phyloP scores from a whole-genome alignment of 306 rosid genomes.

The Prunus padus region DNA sequence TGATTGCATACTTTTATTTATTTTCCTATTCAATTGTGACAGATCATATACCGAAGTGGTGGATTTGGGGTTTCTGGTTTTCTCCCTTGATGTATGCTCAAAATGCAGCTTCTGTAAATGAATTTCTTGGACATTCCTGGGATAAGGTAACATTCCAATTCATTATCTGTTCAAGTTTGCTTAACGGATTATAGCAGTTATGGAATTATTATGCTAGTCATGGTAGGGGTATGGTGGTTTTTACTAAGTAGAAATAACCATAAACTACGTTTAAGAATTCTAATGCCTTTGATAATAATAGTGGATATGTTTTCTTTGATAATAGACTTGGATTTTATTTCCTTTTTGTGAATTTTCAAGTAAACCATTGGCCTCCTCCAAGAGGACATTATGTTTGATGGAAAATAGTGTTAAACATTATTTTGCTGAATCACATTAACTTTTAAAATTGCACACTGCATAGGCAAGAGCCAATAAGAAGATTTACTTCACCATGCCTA shows the following conservation, averaged over 20 bases:
- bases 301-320: neutral
- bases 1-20: constrained; percentile 14
- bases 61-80: constrained; percentile 99
- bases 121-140: constrained; percentile 98
- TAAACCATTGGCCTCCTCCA: too few relatives aligned
- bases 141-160: constrained; percentile 53
- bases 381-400: too few relatives aligned
- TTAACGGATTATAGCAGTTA: neutral
- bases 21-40: constrained; percentile 33
- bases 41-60: constrained; percentile 87
- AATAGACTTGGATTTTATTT: too few relatives aligned
- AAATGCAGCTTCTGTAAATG: constrained; percentile 89
- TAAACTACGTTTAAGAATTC: neutral
- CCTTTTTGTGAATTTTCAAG: too few relatives aligned
- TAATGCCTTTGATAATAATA: neutral
- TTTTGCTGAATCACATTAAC: neutral
- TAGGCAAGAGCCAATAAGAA: neutral
- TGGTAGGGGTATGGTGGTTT: neutral
- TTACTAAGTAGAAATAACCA: neutral
- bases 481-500: neutral
- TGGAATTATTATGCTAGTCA: too few relatives aligned
- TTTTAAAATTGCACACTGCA: neutral
- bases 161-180: neutral
- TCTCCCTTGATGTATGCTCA: constrained; percentile 99
- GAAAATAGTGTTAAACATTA: too few relatives aligned